Evolutionary conservation across 2,329 filamentous ascomycete species (phyloP), one percentile per base, ranked within the genome.

Genomic region (Fusarium zealandicum): DNA sequence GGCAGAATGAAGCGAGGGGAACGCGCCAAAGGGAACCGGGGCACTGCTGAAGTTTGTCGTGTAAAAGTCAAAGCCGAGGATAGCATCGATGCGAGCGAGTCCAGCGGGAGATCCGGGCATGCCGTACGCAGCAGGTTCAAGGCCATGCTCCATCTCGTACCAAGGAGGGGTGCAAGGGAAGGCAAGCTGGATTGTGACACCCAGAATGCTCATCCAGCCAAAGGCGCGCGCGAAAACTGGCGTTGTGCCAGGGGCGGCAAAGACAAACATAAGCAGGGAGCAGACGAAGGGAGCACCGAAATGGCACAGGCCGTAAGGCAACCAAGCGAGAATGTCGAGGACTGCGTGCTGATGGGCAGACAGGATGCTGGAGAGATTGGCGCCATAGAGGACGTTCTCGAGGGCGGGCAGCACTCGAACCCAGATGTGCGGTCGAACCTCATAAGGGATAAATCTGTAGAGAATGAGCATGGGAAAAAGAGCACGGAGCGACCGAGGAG

Each of bases 91-190:
- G 17, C 92, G 89, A 57, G 90, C 90, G 57, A 98, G 83, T 44
- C 93, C 93, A 11, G 93, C 93, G 1, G 93, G 92, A 38, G 91
- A 93, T 42, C 93, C 93, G 37, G 85, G 81, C 82, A 98, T 96
- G 39, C 90, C 90, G 76, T 97, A 97, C 67, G 95, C 92, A 41
- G 93, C 93, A 3, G 93, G 93, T 25, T 91, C 91, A 44, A 97
- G 80, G 13, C 93, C 93, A 73, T 96, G 92, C 68, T 90, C 82
- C 74, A 95, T 96, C 80, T 97, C 93, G 70, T 97, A 98, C 93
- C 93, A 98, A 2, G 93, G 93, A 20, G 93, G 91, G 18, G 93
- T 95, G 79, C 93, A 97, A 1, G 93, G 93, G 76, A 97, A 96
- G 58, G 92, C 75, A 47, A 97, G 82, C 76, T 97, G 93, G 62